Conservation (phyloP, 148 eudicot genomes). For the Hydrangea macrophylla region DNA sequence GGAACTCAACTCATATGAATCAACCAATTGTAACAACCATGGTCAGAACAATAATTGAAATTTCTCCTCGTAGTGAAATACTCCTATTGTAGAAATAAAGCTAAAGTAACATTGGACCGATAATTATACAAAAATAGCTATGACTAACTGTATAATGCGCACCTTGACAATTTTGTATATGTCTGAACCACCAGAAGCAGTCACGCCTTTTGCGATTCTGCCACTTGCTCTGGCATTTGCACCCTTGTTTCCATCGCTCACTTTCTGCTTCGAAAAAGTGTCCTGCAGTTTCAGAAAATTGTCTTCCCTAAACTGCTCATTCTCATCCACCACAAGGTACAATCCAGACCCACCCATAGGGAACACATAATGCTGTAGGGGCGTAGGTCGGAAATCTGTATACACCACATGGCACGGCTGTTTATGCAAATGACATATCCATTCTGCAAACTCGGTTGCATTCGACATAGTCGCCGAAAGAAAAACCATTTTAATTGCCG, state of each 20-base stretch:
- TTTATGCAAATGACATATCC: constrained; percentile 94
- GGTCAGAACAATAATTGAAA: too few species aligned
- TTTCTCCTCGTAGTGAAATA: too few species aligned
- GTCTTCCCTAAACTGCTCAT: constrained; percentile 94
- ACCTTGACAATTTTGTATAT: constrained; percentile 98
- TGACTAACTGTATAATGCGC: not conserved
- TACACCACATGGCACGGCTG: constrained; percentile 99
- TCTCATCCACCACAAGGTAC: constrained; percentile 93
- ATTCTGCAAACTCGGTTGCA: constrained; percentile 96
- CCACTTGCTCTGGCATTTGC: constrained; percentile 60
- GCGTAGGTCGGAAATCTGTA: constrained; percentile 95
- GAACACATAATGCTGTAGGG: constrained; percentile 93
- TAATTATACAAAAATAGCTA: not conserved
- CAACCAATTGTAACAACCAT: too few species aligned
- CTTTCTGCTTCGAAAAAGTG: constrained; percentile 66
- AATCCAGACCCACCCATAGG: constrained; percentile 90
- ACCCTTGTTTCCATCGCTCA: constrained; percentile 42
- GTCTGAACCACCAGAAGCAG: constrained; percentile 79
- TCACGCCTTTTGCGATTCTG: constrained; percentile 80
- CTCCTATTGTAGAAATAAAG: too few species aligned
- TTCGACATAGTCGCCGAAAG: constrained; percentile 96
- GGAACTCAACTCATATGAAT: too few species aligned
- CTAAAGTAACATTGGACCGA: too few species aligned
- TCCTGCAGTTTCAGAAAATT: constrained; percentile 83
- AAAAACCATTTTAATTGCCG: constrained; percentile 93